These are phyloP conservation scores for Exidia glandulosa DNA, from an alignment of 768 basidiomycete genomes.

Conservation along the genomic window DNA sequence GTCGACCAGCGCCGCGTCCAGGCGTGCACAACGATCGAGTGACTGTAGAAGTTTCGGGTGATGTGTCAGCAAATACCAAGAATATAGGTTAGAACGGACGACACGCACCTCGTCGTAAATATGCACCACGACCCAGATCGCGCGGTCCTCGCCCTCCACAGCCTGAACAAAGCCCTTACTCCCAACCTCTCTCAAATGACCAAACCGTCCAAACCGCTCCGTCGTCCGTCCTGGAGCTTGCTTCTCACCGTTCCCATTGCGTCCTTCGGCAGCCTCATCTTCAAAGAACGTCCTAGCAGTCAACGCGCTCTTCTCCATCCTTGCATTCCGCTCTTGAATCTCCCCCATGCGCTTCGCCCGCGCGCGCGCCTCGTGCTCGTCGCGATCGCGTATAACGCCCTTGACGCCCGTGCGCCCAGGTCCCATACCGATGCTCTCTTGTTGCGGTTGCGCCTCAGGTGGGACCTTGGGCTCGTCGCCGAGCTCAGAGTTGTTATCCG, in stretches of 20 bases:
- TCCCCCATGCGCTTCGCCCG: constrained; percentile 44
- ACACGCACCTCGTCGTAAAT: constrained; percentile 65
- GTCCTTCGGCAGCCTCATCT: constrained; percentile 28
- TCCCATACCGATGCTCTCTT: constrained; percentile 71
- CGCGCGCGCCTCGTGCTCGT: constrained; percentile 42
- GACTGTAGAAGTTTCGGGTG: constrained; percentile 32
- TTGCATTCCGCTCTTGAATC: constrained; percentile 37
- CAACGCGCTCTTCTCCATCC: constrained; percentile 54
- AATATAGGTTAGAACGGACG: not conserved
- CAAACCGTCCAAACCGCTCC: constrained; percentile 43
- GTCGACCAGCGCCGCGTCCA: constrained; percentile 57
- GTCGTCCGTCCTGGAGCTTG: constrained; percentile 40
- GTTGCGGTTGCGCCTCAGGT: constrained; percentile 14
- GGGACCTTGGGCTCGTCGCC: not conserved
- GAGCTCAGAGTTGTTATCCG: not conserved
- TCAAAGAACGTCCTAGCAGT: constrained; percentile 62
- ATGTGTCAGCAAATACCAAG: not conserved
- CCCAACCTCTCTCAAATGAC: constrained; percentile 74
- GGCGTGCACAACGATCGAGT: constrained; percentile 56
- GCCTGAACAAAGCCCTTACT: constrained; percentile 59
- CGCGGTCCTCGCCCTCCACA: constrained; percentile 58
- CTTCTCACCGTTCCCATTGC: constrained; percentile 16
- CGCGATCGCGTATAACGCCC: constrained; percentile 72
- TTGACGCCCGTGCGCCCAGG: constrained; percentile 83
- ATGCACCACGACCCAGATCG: constrained; percentile 77